Base-by-base conservation (phyloP, 192 early-diverging fungal genomes). In the Coemansia sp. region DNA sequence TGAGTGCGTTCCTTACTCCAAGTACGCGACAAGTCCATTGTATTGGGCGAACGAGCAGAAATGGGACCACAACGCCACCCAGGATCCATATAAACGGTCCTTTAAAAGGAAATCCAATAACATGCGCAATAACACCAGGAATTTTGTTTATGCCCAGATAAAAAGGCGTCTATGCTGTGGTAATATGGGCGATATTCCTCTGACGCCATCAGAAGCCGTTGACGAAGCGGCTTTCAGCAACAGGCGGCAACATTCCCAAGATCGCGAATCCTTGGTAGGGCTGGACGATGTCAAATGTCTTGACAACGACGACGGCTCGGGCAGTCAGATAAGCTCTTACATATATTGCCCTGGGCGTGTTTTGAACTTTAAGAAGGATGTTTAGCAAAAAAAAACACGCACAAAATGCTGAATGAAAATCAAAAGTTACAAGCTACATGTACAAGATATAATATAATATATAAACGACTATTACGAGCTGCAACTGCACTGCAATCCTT, bases 401-500 rank as follows among this genome's bases (percentile, higher is more conserved):
- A 48, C 45, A 48, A 5, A 48, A 3, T 28, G 22, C 22, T 28
- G 22, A 28, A 28, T 28, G 22, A 28, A 34, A 53, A 51, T 14
- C 51, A 37, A 66, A 22, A 56, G 15, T 52, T 8, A 45, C 45
- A 8, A 51, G 6, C 9, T n/a, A 39, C 34, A 2, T 59, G 0
- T 11, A 34, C 51, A 12, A 51, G 8, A n/a, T n/a, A 18, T 4
- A 39, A 66, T 18, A 18, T 2, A 36, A 12, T 63, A 38, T n/a
- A 5, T 4, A 28, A 28, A 28, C 22, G 22, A 28, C 22, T 17
- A 20, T 75, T 88, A 93, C 0, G 90, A 91, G 20, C 90, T 91
- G 59, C 92, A 93, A 37, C 87, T 88, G 68, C 90, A 91, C 59
- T 90, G 87, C 36, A 93, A 71, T 8, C 85, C 87, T 51, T 84